Conservation (phyloP, 441 rosid genomes). For the Jatropha podagrica region DNA sequence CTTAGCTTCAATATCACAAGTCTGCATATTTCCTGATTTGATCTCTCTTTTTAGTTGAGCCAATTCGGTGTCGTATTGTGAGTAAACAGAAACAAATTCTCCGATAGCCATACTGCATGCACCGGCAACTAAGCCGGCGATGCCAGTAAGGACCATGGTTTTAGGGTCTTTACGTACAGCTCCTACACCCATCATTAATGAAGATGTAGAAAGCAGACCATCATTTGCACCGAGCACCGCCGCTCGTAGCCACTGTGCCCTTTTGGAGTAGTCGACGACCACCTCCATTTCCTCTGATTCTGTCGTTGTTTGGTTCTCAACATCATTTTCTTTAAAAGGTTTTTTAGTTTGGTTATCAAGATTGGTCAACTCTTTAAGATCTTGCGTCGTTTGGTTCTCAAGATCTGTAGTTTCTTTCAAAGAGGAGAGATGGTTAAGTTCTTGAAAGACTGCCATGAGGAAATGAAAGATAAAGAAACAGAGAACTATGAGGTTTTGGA, state of each 20-base stretch:
- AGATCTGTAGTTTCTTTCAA: not conserved
- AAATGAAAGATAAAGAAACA: not conserved
- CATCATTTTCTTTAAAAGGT: not conserved
- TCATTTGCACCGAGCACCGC: slow-evolving; percentile 87
- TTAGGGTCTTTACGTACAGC: slow-evolving; percentile 69
- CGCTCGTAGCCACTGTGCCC: slow-evolving; percentile 87
- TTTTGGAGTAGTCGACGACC: slow-evolving; percentile 58
- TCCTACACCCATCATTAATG: slow-evolving; percentile 80
- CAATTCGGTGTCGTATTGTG: slow-evolving; percentile 68
- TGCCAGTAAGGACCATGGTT: slow-evolving; percentile 70
- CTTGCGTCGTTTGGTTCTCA: not conserved
- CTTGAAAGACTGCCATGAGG: slow-evolving; percentile 3
- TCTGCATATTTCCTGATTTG: slow-evolving; percentile 3
- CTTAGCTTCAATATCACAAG: slow-evolving; percentile 33
- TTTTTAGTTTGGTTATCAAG: not conserved
- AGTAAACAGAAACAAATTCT: slow-evolving; percentile 79
- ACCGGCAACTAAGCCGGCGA: slow-evolving; percentile 75
- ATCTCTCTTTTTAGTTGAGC: slow-evolving; percentile 60
- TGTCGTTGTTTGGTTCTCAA: not conserved
- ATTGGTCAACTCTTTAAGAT: no score
- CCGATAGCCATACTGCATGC: slow-evolving; percentile 94
- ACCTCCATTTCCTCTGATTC: slow-evolving; percentile 8
- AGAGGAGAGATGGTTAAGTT: not conserved
- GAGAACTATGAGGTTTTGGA: not conserved
- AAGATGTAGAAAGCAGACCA: slow-evolving; percentile 71